Conservation (phyloP, 2,329 filamentous ascomycete genomes). For the Colletotrichum lentis region DNA sequence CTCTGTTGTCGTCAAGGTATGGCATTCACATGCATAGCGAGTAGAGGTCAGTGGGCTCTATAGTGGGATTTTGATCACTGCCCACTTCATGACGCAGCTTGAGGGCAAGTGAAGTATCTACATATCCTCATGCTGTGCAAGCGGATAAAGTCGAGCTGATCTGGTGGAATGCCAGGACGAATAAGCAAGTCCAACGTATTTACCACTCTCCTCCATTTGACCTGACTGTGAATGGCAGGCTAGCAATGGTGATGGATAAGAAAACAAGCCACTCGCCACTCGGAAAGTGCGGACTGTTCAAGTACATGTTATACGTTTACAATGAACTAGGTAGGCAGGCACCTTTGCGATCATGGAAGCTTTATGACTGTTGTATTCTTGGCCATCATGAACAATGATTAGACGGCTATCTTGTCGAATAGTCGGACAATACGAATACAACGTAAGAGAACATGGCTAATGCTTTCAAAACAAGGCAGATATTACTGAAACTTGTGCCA, state of each 20-base stretch:
- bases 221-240: constrained; percentile 57
- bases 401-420: constrained; percentile 36
- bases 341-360: too few relatives aligned
- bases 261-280: constrained; percentile 47
- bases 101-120: not conserved
- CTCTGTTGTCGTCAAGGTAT: not conserved
- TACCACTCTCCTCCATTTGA: constrained; percentile 40
- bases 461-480: constrained; percentile 34
- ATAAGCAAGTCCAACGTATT: constrained; percentile 52
- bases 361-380: too few relatives aligned
- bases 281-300: too few relatives aligned
- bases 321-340: too few relatives aligned
- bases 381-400: too few relatives aligned
- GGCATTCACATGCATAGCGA: not conserved
- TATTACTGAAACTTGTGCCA: constrained; percentile 45
- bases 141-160: constrained; percentile 48
- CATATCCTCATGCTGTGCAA: too few relatives aligned
- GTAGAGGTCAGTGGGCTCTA: not conserved
- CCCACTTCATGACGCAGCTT: not conserved
- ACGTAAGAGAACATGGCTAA: constrained; percentile 49
- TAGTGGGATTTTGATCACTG: not conserved
- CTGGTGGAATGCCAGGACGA: constrained; percentile 54
- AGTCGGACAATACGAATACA: constrained; percentile 46
- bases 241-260: constrained; percentile 50
- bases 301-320: too few relatives aligned